Base-by-base conservation (phyloP, 2,329 filamentous ascomycete genomes). In the Xylariaceae sp. region DNA sequence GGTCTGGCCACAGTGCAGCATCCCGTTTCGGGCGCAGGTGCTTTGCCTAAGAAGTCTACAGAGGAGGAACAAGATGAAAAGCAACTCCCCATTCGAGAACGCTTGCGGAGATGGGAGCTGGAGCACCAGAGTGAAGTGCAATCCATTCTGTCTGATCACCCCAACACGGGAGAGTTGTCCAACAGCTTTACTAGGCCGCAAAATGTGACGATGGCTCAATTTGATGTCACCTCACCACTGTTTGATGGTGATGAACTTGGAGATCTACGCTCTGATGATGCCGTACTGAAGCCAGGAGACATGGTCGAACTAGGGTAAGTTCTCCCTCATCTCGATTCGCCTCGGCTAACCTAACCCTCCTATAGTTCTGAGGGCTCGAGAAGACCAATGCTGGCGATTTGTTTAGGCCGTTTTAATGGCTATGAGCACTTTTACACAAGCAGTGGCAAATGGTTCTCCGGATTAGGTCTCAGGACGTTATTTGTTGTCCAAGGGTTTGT, bases 381-480 rank as follows among this genome's bases (percentile, higher is more conserved):
- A 21, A 70, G 78, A 19, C 77, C 79, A 3, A 59, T 82, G 16
- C 72, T 86, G 44, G 83, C 77, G 12, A 67, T 86, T 44, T 83
- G 80, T 60, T 71, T 86, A 7, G 82, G 82, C 14, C 76, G 72
- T 50, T 76, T 81, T 60, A 76, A 79, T 40, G 77, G 77, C 18
- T 72, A 78, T 42, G 74, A 83, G 61, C 81, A 85, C 66, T 84
- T 80, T 66, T 85, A 84, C 67, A 78, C 79, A 26, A 75, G 68
- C 60, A 79, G 75, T 16, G 83, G 82, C 59, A 79, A 77, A 62
- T 79, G 77, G 72, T 79, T 83, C 66, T 75, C 75, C 7, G 75
- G 74, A 49, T 54, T 75, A 40, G 72, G 72, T 16, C 69, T 81
- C 26, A 73, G 70, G 43, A 74, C 80, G 1, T 69, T 79, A 37